phyloP scores from a whole-genome alignment of 2,329 filamentous ascomycete genomes.

The Emericellopsis atlantica region DNA sequence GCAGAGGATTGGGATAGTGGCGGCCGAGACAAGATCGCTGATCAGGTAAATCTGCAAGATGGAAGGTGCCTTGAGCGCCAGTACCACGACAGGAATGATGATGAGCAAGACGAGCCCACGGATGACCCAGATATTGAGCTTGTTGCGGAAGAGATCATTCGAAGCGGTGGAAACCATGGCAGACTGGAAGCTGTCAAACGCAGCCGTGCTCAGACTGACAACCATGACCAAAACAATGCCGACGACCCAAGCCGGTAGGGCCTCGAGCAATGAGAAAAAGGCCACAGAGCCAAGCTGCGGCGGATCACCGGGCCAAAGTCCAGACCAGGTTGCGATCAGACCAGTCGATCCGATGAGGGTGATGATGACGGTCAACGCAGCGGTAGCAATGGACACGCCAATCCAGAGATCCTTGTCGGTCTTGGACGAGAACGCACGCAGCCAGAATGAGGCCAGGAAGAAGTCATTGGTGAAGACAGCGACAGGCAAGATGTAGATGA shows the following conservation, averaged over 20 bases:
- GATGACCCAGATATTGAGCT: constrained; percentile 62
- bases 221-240: constrained; percentile 74
- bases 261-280: constrained; percentile 62
- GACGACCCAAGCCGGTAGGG: constrained; percentile 69
- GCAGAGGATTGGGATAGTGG: constrained; percentile 61
- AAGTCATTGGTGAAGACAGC: constrained; percentile 78
- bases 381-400: constrained; percentile 56
- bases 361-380: constrained; percentile 54
- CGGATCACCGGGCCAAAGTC: constrained; percentile 52
- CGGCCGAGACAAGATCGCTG: constrained; percentile 65
- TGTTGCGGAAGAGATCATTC: constrained; percentile 77
- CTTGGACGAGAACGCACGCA: constrained; percentile 69
- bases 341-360: constrained; percentile 62
- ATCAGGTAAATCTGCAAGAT: constrained; percentile 77
- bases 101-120: constrained; percentile 56
- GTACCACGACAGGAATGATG: constrained; percentile 61
- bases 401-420: constrained; percentile 69
- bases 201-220: constrained; percentile 60
- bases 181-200: constrained; percentile 70
- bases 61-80: constrained; percentile 61
- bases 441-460: constrained; percentile 75
- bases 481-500: constrained; percentile 73
- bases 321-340: constrained; percentile 67
- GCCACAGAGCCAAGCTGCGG: constrained; percentile 49
- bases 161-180: constrained; percentile 78